Percentiles rank a stretch among this genome's conserved stretches.
Conservation (phyloP, 176 grass and related monocot genomes). For the Avena insularis region DNA sequence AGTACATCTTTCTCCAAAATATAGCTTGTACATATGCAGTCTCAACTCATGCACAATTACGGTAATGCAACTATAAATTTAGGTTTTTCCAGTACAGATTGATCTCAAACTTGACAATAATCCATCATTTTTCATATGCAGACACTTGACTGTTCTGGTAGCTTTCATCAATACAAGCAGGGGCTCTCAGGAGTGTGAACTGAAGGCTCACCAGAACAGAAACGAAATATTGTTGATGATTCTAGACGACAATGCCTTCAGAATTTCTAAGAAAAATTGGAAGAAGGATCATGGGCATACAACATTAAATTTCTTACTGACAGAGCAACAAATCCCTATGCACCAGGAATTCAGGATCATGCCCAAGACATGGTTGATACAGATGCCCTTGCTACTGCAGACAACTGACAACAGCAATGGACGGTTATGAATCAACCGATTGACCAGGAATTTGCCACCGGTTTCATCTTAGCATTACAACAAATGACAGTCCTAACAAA, state of each 20-base stretch:
- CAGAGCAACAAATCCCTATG: neutral
- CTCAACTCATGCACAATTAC: neutral
- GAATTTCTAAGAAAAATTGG: neutral
- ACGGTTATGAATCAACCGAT: neutral
- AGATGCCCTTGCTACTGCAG: neutral
- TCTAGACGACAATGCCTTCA: neutral
- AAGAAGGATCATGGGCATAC: neutral
- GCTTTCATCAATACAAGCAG: neutral
- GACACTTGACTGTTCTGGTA: neutral
- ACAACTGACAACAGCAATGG: neutral
- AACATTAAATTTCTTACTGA: neutral
- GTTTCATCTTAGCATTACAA: neutral
- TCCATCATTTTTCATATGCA: neutral
- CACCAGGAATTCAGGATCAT: constrained; percentile 37
- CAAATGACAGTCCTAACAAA: neutral
- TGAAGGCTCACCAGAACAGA: neutral
- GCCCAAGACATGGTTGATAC: neutral
- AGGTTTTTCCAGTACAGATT: neutral
- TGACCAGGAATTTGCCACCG: neutral
- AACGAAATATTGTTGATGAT: neutral
- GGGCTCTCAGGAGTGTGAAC: neutral
- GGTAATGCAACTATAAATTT: neutral
- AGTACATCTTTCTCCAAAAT: neutral
- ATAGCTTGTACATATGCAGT: neutral
- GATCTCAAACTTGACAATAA: neutral